Evolutionary conservation across 805 yeast species (phyloP), one percentile per base, ranked within the genome.

Genomic region (Debaryomyces hansenii): DNA sequence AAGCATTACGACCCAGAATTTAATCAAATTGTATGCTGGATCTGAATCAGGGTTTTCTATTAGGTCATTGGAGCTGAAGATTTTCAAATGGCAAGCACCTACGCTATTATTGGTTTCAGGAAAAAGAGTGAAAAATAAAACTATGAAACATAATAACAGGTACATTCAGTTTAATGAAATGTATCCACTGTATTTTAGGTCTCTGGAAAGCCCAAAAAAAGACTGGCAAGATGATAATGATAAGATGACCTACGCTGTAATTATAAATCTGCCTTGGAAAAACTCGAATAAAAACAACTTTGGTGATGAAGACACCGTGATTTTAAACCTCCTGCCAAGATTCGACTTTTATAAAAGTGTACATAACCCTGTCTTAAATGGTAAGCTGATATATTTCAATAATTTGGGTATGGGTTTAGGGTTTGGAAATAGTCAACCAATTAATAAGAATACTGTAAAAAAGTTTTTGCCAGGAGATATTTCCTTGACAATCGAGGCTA

Each of bases 71-170:
- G 96, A 91, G 64, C 78, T 85, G 46, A 88, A 84, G 51, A 86
- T 85, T 0, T 82, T 89, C 70, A 89, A 90, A 56, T 92, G 97
- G 96, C 83, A 80, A 54, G 94, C 96, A 0, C 96, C 97, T 0
- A 80, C 96, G 0, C 61, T 92, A 1, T 53, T 91, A 7, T 49
- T 91, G 0, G 70, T 92, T 0, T 77, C 81, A 2, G 98, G 97
- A 0, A 77, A 74, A 53, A 60, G 80, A 40, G 60, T 84, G 20
- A 60, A 64, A 37, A 43, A 58, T 32, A 65, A 66, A 46, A 66
- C 74, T 0, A 57, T 62, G 8, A 41, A 58, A 4, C 58, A 68
- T 16, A 78, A 72, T 45, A 75, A 69, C 43, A 63, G 87, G 28
- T 83, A 79, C 54, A 70, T 67, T 24, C 68, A 68, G 15, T 85